Percentiles rank a stretch among this genome's conserved stretches.
These are phyloP conservation scores for Trichoderma citrinoviride DNA, from an alignment of 2,329 filamentous ascomycete species.

Conservation along the genomic window DNA sequence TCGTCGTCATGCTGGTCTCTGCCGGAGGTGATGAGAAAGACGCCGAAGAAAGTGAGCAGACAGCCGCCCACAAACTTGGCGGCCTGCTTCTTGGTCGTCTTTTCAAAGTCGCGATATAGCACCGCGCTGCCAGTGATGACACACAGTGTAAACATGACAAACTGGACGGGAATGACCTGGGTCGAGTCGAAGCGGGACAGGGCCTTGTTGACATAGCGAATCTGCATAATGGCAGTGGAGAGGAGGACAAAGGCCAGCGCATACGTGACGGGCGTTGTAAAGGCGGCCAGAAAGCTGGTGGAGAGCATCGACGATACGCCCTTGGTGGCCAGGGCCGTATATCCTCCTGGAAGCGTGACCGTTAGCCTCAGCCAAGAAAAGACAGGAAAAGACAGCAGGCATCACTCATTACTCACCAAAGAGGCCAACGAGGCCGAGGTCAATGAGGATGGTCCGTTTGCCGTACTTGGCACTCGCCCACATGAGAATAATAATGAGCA, in stretches of 20 bases:
- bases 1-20: constrained; percentile 55
- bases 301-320: constrained; percentile 94
- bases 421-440: constrained; percentile 86
- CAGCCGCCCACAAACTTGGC: constrained; percentile 88
- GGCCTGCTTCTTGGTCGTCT: constrained; percentile 69
- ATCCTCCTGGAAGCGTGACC: constrained; percentile 62
- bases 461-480: constrained; percentile 81
- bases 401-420: constrained; percentile 63
- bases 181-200: constrained; percentile 95
- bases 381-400: not conserved
- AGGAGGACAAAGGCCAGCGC: constrained; percentile 76
- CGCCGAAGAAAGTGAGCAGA: constrained; percentile 86
- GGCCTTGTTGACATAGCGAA: constrained; percentile 87
- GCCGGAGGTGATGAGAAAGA: constrained; percentile 95
- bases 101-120: constrained; percentile 91
- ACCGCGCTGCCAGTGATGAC: constrained; percentile 94
- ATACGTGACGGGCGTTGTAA: constrained; percentile 91
- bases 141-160: constrained; percentile 92
- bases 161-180: constrained; percentile 96
- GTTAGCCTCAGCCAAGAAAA: not conserved
- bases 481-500: constrained; percentile 73
- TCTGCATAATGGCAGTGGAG: constrained; percentile 88
- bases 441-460: constrained; percentile 82
- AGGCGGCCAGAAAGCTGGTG: constrained; percentile 81
- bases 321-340: constrained; percentile 95